These are phyloP conservation scores for Knufia petricola DNA, from an alignment of 2,329 filamentous ascomycete genomes.

Conservation along the genomic window DNA sequence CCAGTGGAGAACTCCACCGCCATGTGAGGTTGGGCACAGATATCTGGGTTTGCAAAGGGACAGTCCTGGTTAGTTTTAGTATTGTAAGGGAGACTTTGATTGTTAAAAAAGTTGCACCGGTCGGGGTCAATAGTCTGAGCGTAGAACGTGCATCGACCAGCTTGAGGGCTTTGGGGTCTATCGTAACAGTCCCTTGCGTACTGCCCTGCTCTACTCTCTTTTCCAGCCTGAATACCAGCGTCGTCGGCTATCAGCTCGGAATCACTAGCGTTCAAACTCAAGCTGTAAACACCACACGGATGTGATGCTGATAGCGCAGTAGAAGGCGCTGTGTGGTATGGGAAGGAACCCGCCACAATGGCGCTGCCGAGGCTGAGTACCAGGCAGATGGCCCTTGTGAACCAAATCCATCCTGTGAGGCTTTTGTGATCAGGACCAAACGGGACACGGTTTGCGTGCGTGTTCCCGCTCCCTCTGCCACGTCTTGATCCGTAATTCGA, in stretches of 20 bases:
- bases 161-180: no score
- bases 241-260: background rate
- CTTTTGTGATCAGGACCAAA: no score
- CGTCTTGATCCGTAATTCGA: no score
- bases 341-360: no score
- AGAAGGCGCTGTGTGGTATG: no score
- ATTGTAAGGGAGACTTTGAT: background rate
- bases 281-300: background rate
- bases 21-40: background rate
- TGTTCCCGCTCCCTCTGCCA: no score
- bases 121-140: background rate
- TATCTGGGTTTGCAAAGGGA: background rate
- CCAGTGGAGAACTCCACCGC: background rate
- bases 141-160: no score
- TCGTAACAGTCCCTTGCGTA: slow-evolving; percentile 9
- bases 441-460: no score
- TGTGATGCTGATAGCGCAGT: no score
- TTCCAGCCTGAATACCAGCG: background rate
- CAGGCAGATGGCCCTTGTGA: no score
- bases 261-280: background rate
- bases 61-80: background rate
- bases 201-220: slow-evolving; percentile 11
- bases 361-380: no score
- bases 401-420: no score
- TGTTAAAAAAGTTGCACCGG: background rate